Conservation (phyloP, 148 eudicot species). For the Chenopodium album region DNA sequence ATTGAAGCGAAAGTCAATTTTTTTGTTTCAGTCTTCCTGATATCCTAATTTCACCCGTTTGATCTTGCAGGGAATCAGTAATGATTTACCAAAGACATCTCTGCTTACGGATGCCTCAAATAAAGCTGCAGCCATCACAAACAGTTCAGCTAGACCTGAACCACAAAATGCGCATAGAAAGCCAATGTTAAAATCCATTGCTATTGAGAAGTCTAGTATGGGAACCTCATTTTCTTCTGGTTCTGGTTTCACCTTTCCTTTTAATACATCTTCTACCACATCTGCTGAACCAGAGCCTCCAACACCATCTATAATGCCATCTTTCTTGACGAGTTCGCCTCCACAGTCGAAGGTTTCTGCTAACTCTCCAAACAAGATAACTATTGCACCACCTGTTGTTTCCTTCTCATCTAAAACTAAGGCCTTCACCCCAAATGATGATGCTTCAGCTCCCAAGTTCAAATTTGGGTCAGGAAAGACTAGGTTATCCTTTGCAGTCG, state of each 20-base stretch:
- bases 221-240: constrained; percentile 34
- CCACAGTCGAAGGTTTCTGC: constrained; percentile 31
- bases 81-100: constrained; percentile 22
- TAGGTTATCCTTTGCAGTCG: constrained; percentile 59
- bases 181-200: constrained; percentile 48
- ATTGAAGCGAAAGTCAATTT: not conserved
- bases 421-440: constrained; percentile 34
- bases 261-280: constrained; percentile 45
- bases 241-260: constrained; percentile 65
- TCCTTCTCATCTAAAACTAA: constrained; percentile 56
- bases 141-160: constrained; percentile 25
- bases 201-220: constrained; percentile 40
- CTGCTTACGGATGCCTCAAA: constrained; percentile 27
- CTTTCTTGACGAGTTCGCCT: constrained; percentile 35
- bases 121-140: constrained; percentile 27
- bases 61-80: constrained; percentile 29
- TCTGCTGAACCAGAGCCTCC: constrained; percentile 58
- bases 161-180: constrained; percentile 30
- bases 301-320: constrained; percentile 78
- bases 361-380: constrained; percentile 48
- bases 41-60: not conserved
- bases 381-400: constrained; percentile 50
- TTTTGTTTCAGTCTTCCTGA: not conserved
- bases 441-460: constrained; percentile 47
- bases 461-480: constrained; percentile 63